These are phyloP conservation scores for Cladorrhinum sp. DNA, from an alignment of 2,329 filamentous ascomycete genomes.

Conservation along the genomic window DNA sequence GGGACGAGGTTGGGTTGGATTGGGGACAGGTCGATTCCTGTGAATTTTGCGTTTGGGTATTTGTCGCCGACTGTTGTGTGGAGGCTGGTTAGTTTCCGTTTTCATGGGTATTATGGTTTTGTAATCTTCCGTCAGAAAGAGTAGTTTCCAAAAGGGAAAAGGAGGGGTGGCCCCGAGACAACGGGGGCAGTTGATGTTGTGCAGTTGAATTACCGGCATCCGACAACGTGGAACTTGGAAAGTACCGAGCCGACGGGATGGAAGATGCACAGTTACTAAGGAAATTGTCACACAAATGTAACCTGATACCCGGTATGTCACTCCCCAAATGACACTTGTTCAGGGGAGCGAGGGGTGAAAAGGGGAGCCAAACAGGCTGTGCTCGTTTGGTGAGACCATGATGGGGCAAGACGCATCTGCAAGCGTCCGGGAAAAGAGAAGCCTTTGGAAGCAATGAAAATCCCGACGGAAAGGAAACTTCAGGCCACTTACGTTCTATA, in stretches of 20 bases:
- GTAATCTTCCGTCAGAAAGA: constrained; percentile 10
- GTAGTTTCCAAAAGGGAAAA: not conserved
- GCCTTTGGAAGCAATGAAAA: not conserved
- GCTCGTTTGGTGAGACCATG: not conserved
- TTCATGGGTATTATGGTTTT: not conserved
- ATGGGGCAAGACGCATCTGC: constrained; percentile 1
- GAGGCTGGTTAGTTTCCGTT: constrained; percentile 13
- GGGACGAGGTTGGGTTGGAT: constrained; percentile 52
- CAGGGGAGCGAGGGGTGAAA: not conserved
- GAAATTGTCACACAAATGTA: constrained; percentile 19
- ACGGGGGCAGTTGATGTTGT: not conserved
- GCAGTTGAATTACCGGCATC: constrained; percentile 15
- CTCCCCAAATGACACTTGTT: not conserved
- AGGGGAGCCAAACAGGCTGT: not conserved
- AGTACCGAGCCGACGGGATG: constrained; percentile 1
- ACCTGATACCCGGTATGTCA: not conserved
- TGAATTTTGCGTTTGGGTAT: constrained; percentile 43
- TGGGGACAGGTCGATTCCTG: constrained; percentile 50
- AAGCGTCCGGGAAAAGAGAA: constrained; percentile 13
- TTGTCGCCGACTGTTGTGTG: constrained; percentile 43
- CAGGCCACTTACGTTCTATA: constrained; percentile 43
- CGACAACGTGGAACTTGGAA: constrained; percentile 8
- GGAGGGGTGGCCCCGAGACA: not conserved
- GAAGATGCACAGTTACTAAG: not conserved
- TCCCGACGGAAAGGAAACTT: constrained; percentile 16